Percentiles rank a stretch among this genome's conserved stretches.
These are phyloP conservation scores for Corylus avellana DNA, from an alignment of 306 rosid species.

Conservation along the genomic window DNA sequence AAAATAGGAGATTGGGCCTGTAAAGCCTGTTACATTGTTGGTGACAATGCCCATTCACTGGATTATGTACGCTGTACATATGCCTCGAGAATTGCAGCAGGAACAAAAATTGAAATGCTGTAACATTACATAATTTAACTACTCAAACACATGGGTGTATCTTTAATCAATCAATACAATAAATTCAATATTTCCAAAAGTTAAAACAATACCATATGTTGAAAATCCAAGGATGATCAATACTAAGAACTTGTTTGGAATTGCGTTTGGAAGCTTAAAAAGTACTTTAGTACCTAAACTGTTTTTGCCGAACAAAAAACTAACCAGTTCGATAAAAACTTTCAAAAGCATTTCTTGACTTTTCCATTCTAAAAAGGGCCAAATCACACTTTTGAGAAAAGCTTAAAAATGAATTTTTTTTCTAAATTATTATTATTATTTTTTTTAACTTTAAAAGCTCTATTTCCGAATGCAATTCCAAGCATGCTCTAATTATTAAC, in stretches of 20 bases:
- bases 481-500: not conserved
- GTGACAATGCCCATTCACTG: not conserved
- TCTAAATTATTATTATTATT: too few species aligned
- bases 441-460: too few species aligned
- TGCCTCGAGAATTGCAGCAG: not conserved
- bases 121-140: slow-evolving; percentile 1
- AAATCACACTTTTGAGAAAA: too few species aligned
- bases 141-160: not conserved
- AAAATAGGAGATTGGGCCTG: not conserved
- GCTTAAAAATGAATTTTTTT: too few species aligned
- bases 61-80: too few species aligned
- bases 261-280: too few species aligned
- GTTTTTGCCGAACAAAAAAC: too few species aligned
- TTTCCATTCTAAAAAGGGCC: too few species aligned
- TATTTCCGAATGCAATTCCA: too few species aligned
- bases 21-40: not conserved
- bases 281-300: too few species aligned
- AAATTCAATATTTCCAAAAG: slow-evolving; percentile 4
- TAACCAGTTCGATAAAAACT: too few species aligned
- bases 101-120: not conserved
- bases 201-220: not conserved
- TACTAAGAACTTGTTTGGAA: not conserved
- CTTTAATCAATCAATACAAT: not conserved
- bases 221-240: slow-evolving; percentile 2
- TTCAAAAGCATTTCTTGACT: too few species aligned